These are phyloP conservation scores for Pseudocercospora musae DNA, from an alignment of 2,329 filamentous ascomycete species.

Conservation along the genomic window DNA sequence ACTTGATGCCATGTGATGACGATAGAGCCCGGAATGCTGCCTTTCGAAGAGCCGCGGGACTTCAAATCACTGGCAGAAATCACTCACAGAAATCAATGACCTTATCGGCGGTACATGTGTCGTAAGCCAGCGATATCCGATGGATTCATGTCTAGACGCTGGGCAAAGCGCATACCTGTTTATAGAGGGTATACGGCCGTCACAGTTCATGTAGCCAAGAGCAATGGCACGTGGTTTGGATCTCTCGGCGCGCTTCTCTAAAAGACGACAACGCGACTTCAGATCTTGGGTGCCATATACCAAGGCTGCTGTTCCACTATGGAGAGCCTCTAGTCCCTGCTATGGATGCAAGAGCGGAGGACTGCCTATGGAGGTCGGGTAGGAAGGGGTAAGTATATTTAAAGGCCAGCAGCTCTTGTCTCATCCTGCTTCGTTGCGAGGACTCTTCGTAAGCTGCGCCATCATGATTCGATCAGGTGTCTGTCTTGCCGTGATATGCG, in stretches of 20 bases:
- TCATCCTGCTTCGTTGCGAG: neutral
- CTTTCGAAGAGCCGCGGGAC: too few species aligned
- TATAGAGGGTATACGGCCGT: neutral
- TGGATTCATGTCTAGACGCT: neutral
- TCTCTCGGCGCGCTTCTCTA: neutral
- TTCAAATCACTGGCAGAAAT: too few species aligned
- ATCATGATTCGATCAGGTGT: slow-evolving; percentile 12
- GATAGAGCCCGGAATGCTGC: too few species aligned
- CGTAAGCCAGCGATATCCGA: neutral
- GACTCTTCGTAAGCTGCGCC: neutral
- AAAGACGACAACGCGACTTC: neutral
- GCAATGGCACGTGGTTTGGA: neutral
- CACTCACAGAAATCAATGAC: neutral
- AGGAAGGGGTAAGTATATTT: neutral
- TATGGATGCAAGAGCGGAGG: neutral
- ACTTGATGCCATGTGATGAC: too few species aligned
- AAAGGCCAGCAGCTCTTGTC: neutral
- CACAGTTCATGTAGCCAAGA: neutral
- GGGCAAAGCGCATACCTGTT: neutral
- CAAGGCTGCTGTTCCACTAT: neutral
- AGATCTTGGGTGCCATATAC: neutral
- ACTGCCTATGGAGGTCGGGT: neutral
- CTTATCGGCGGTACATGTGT: neutral
- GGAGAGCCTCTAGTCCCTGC: neutral
- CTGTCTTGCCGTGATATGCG: slow-evolving; percentile 12